phyloP scores from a whole-genome alignment of 805 yeast genomes.

The Lipomyces lipofer region DNA sequence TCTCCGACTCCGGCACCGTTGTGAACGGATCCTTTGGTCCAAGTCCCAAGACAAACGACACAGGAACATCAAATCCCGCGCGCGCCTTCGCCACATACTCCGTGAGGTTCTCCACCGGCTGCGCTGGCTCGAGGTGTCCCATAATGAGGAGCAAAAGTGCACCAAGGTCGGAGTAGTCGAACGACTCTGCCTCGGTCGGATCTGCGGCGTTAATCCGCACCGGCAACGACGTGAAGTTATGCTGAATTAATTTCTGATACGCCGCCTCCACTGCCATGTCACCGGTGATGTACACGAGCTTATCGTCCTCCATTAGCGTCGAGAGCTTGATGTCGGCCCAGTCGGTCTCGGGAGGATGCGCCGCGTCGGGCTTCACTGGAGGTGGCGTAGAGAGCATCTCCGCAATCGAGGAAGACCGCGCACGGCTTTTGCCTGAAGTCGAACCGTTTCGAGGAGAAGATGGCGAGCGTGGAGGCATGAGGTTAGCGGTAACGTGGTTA shows the following conservation, averaged over 20 bases:
- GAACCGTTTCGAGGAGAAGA: background rate
- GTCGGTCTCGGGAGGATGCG: conserved; percentile 41
- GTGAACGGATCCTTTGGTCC: conserved; percentile 88
- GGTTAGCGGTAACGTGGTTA: too few species aligned
- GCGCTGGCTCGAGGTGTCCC: conserved; percentile 55
- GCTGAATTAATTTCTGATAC: conserved; percentile 68
- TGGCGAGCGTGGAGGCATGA: conserved; percentile 9
- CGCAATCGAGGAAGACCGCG: conserved; percentile 36
- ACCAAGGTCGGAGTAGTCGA: conserved; percentile 89
- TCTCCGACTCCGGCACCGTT: conserved; percentile 62
- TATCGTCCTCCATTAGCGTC: conserved; percentile 76
- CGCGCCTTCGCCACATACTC: conserved; percentile 62
- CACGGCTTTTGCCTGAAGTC: too few species aligned
- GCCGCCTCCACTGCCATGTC: conserved; percentile 81
- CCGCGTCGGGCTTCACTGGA: conserved; percentile 29
- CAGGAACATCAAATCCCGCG: conserved; percentile 87
- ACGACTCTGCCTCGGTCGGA: conserved; percentile 73
- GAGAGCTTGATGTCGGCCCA: conserved; percentile 74
- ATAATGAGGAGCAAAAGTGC: conserved; percentile 81
- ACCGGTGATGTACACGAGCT: conserved; percentile 68
- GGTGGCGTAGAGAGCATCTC: conserved; percentile 40
- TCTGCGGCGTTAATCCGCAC: conserved; percentile 48
- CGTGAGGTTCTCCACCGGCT: conserved; percentile 37
- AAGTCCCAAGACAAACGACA: conserved; percentile 77
- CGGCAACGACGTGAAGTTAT: conserved; percentile 84